Conservation (phyloP, 2,329 filamentous ascomycete genomes). For the Ceratocystis cacaofunesta region DNA sequence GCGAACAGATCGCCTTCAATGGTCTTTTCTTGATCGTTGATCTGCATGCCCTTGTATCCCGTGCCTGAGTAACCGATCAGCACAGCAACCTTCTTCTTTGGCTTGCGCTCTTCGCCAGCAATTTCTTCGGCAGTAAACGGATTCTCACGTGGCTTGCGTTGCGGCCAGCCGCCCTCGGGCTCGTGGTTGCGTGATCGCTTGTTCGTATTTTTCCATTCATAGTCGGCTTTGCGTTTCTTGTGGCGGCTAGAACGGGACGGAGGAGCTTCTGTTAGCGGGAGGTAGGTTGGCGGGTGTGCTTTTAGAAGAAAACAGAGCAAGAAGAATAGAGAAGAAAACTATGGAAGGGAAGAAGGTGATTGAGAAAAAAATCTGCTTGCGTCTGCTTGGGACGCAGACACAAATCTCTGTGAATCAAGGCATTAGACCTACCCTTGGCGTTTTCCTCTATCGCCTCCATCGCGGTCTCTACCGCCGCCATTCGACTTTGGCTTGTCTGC, state of each 20-base stretch:
- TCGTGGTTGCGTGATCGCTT: constrained; percentile 17
- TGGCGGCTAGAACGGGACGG: constrained; percentile 13
- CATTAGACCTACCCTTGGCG: constrained; percentile 13
- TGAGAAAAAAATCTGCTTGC: neutral
- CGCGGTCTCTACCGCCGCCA: neutral
- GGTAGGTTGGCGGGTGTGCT: constrained; percentile 11
- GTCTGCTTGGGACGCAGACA: neutral
- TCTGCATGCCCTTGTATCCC: constrained; percentile 95
- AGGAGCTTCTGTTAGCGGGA: constrained; percentile 12
- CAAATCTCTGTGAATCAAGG: neutral
- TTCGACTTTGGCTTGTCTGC: neutral
- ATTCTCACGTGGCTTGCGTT: constrained; percentile 24
- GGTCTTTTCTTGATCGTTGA: constrained; percentile 68
- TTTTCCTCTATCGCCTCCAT: constrained; percentile 9
- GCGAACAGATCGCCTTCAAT: constrained; percentile 93
- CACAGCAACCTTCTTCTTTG: constrained; percentile 93
- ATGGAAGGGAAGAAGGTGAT: neutral
- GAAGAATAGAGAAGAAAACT: neutral
- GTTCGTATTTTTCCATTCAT: constrained; percentile 13
- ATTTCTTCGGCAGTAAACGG: constrained; percentile 64
- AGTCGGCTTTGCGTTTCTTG: constrained; percentile 16
- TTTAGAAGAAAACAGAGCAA: neutral
- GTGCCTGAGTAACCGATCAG: constrained; percentile 91
- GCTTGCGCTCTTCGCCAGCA: constrained; percentile 67
- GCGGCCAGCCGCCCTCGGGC: constrained; percentile 14